phyloP scores from a whole-genome alignment of 352 stramenopile genomes.

The Thalassiosira tumida region DNA sequence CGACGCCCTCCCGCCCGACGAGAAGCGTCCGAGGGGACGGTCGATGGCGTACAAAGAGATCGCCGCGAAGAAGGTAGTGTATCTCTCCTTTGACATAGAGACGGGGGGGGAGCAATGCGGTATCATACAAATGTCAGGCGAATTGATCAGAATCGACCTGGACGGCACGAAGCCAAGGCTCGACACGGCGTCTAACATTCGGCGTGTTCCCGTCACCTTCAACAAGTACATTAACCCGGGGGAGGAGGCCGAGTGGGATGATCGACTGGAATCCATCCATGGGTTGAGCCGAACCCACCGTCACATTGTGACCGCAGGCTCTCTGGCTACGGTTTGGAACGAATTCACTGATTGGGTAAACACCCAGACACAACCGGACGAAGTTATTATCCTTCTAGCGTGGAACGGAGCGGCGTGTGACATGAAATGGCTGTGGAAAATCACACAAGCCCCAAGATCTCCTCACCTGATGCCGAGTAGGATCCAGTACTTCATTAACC shows the following conservation, averaged over 20 bases:
- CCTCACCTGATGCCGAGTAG: background rate
- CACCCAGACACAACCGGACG: background rate
- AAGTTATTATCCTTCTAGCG: constrained; percentile 25
- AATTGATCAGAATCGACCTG: no score
- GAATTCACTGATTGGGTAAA: background rate
- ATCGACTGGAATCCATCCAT: background rate
- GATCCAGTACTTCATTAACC: constrained; percentile 62
- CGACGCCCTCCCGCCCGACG: no score
- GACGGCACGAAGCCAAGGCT: no score
- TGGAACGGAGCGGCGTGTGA: constrained; percentile 66
- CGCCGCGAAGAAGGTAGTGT: no score
- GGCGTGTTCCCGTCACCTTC: background rate
- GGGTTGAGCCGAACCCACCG: background rate
- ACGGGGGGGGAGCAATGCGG: no score
- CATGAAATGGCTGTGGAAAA: constrained; percentile 64
- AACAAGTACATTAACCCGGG: constrained; percentile 33
- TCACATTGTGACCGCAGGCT: background rate
- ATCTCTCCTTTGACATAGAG: no score
- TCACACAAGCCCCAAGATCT: constrained; percentile 42
- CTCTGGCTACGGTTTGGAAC: background rate
- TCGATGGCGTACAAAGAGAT: no score
- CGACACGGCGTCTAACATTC: constrained; percentile 14
- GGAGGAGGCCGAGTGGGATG: background rate
- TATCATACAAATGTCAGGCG: no score
- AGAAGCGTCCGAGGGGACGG: no score